Evolutionary conservation across 495 filamentous ascomycete species (phyloP).

Genomic region (Xylaria curta): DNA sequence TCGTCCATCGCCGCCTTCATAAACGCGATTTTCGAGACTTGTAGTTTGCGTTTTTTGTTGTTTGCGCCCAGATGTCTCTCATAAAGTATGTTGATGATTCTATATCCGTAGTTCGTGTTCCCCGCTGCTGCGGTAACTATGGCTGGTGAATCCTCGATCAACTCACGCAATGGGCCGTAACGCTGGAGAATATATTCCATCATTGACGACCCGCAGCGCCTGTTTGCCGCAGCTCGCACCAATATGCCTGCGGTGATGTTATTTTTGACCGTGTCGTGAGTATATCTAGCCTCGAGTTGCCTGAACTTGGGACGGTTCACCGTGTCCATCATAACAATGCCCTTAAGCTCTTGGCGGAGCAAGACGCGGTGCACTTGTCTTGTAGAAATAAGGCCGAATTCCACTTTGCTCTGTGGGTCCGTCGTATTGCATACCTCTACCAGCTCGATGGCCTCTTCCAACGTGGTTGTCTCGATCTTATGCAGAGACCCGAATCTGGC

Average conservation of each 20-base stretch:
- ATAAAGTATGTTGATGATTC: background rate
- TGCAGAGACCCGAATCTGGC: background rate
- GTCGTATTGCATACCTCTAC: background rate
- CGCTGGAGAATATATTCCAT: background rate
- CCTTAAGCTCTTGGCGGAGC: background rate
- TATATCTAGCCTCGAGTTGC: background rate
- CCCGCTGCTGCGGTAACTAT: background rate
- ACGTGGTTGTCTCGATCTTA: background rate
- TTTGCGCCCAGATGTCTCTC: background rate
- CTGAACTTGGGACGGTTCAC: background rate
- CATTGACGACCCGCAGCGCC: background rate
- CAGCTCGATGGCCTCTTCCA: background rate
- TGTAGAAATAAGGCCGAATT: background rate
- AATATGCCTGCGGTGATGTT: background rate
- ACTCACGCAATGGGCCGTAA: background rate
- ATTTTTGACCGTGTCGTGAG: background rate
- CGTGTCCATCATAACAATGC: background rate
- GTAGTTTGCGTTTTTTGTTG: background rate
- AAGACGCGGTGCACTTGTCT: too few species aligned
- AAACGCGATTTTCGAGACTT: background rate
- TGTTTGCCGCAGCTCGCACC: background rate
- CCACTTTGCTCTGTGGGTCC: background rate
- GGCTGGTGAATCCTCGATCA: background rate
- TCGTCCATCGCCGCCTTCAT: background rate
- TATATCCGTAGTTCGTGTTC: background rate